phyloP scores from a whole-genome alignment of 2,329 filamentous ascomycete species.

The Arthroderma sp. region DNA sequence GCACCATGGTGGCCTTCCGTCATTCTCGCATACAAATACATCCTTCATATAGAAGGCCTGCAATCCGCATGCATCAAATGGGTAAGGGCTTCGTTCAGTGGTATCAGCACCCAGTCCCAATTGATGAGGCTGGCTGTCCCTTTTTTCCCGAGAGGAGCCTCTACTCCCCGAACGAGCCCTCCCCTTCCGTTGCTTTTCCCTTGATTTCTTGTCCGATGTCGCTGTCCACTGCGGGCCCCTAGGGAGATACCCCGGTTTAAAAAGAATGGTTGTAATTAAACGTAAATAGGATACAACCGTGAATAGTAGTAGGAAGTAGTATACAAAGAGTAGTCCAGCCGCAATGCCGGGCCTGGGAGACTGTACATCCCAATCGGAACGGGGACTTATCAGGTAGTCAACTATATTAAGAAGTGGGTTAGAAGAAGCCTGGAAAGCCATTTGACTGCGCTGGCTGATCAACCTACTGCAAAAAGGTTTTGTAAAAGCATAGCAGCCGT shows the following conservation, averaged over 20 bases:
- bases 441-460: not conserved
- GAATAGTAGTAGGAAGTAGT: slow-evolving; percentile 57
- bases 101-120: not conserved
- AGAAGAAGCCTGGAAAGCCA: not conserved
- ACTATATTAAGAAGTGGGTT: slow-evolving; percentile 35
- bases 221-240: slow-evolving; percentile 37
- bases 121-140: slow-evolving; percentile 8
- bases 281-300: slow-evolving; percentile 58
- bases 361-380: slow-evolving; percentile 21
- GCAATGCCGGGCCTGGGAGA: slow-evolving; percentile 42
- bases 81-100: slow-evolving; percentile 16
- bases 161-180: not conserved
- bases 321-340: slow-evolving; percentile 56
- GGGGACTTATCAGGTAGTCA: slow-evolving; percentile 52
- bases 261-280: slow-evolving; percentile 52
- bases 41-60: slow-evolving; percentile 71
- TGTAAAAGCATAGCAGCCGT: slow-evolving; percentile 58
- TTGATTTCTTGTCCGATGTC: slow-evolving; percentile 12
- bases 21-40: slow-evolving; percentile 67
- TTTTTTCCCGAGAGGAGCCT: slow-evolving; percentile 10
- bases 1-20: slow-evolving; percentile 81
- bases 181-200: not conserved
- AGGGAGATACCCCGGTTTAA: slow-evolving; percentile 61
- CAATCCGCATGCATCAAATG: slow-evolving; percentile 52
- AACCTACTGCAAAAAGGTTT: slow-evolving; percentile 53